Conservation (phyloP, 192 early-diverging fungal genomes). For the Coemansia pectinata region DNA sequence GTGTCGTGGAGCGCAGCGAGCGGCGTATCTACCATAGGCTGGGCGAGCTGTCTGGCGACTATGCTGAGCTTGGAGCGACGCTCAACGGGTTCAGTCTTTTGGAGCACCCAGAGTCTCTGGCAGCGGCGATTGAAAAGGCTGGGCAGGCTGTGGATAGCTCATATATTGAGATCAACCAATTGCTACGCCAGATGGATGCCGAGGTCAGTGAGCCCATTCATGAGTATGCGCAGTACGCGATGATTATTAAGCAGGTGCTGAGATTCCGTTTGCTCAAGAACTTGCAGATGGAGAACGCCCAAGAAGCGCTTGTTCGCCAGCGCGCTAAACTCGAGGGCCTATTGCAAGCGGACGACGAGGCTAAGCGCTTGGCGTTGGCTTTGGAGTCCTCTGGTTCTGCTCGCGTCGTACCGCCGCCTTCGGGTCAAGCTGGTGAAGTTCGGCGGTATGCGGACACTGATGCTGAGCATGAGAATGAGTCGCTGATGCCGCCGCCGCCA, state of each 20-base stretch:
- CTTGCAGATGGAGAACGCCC: constrained; percentile 77
- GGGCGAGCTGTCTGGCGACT: constrained; percentile 74
- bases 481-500: not conserved
- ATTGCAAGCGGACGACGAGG: constrained; percentile 68
- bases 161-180: constrained; percentile 68
- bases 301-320: constrained; percentile 73
- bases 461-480: not conserved
- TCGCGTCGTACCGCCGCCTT: not conserved
- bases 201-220: constrained; percentile 81
- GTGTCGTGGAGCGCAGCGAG: constrained; percentile 72
- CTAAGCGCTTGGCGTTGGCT: constrained; percentile 69
- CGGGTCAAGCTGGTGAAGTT: not conserved
- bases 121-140: constrained; percentile 85
- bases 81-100: constrained; percentile 96
- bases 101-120: constrained; percentile 67
- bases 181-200: constrained; percentile 74
- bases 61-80: constrained; percentile 85
- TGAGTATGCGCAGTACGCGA: constrained; percentile 87
- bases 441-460: not conserved
- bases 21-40: constrained; percentile 71
- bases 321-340: constrained; percentile 62
- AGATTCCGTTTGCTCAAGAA: constrained; percentile 84
- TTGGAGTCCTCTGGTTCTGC: constrained; percentile 42
- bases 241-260: constrained; percentile 84
- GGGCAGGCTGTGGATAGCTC: constrained; percentile 91